phyloP scores from a whole-genome alignment of 1,139 yeast genomes.

The Meyerozyma elateridarum region DNA sequence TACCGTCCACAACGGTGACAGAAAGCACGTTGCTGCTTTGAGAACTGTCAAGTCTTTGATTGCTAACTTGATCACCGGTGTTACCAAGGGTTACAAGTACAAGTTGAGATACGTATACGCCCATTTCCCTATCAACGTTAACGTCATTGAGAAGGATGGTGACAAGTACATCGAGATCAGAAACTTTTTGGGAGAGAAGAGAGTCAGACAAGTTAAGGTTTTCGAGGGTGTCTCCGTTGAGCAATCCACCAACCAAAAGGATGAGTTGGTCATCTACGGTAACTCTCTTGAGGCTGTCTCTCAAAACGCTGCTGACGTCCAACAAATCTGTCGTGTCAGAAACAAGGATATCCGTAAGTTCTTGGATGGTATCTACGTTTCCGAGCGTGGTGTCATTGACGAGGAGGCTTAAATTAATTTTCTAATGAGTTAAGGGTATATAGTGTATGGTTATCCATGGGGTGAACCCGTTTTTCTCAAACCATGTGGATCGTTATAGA shows the following conservation, averaged over 20 bases:
- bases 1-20: slow-evolving; percentile 97
- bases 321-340: slow-evolving; percentile 98
- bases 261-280: slow-evolving; percentile 88
- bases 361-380: slow-evolving; percentile 99
- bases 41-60: slow-evolving; percentile 97
- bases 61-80: slow-evolving; percentile 95
- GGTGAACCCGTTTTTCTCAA: slow-evolving; percentile 34
- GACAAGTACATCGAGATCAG: slow-evolving; percentile 86
- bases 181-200: slow-evolving; percentile 98
- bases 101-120: slow-evolving; percentile 99
- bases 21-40: slow-evolving; percentile 99
- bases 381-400: slow-evolving; percentile 87
- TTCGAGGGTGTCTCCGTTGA: slow-evolving; percentile 87
- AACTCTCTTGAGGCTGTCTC: slow-evolving; percentile 98
- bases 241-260: slow-evolving; percentile 82
- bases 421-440: slow-evolving; percentile 18
- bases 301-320: slow-evolving; percentile 97
- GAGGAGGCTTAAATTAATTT: slow-evolving; percentile 49
- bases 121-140: slow-evolving; percentile 99
- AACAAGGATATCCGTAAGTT: slow-evolving; percentile 99
- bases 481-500: slow-evolving; percentile 48
- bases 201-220: slow-evolving; percentile 81
- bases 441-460: slow-evolving; percentile 29
- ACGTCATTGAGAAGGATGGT: slow-evolving; percentile 74
- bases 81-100: slow-evolving; percentile 98